These are phyloP conservation scores for Striga asiatica DNA, from an alignment of 257 asterid genomes.

Conservation along the genomic window DNA sequence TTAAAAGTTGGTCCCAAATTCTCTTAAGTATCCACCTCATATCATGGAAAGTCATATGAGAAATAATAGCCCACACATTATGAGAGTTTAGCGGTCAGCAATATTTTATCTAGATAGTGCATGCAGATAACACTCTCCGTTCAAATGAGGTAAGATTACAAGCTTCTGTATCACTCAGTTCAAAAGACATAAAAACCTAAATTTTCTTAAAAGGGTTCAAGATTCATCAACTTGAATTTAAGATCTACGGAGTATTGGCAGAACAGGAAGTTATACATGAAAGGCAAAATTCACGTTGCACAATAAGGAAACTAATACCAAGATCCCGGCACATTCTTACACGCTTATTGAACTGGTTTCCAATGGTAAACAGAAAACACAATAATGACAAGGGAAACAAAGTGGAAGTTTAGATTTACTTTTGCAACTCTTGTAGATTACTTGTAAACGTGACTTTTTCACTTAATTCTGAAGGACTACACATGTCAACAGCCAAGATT, in stretches of 20 bases:
- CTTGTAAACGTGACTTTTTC: constrained; percentile 41
- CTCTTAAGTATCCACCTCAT: neutral
- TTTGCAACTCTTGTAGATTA: constrained; percentile 70
- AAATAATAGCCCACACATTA: neutral
- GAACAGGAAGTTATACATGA: constrained; percentile 1
- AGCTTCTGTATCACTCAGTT: neutral
- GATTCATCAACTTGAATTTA: neutral
- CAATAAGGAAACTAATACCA: neutral
- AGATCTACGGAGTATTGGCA: neutral
- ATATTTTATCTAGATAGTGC: neutral
- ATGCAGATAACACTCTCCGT: neutral
- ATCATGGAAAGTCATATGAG: neutral
- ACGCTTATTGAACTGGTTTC: neutral
- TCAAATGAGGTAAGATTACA: neutral
- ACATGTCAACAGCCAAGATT: constrained; percentile 67
- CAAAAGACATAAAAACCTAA: neutral
- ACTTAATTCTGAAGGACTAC: constrained; percentile 35
- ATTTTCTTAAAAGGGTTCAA: neutral
- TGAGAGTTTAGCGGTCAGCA: neutral
- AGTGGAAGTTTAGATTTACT: constrained; percentile 28
- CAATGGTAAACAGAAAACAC: neutral
- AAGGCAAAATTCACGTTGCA: neutral
- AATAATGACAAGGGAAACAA: neutral
- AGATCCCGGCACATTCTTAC: constrained; percentile 2
- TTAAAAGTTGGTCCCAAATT: neutral